A percentile compares a stretch with the other conserved stretches of the same genome.
These are phyloP conservation scores for Lepiota brunneoincarnata DNA, from an alignment of 768 basidiomycete genomes.

Conservation along the genomic window DNA sequence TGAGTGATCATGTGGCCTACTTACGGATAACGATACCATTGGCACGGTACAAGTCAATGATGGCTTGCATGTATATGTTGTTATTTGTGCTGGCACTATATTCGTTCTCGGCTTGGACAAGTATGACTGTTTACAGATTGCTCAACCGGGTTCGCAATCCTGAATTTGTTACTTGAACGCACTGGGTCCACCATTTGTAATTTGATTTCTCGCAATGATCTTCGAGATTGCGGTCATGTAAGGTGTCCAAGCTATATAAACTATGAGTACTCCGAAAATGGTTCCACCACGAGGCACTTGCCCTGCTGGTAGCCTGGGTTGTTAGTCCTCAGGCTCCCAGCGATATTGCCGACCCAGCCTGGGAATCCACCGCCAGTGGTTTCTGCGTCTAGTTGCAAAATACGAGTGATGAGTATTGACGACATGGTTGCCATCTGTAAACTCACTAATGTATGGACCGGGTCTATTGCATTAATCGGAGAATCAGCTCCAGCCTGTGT, in stretches of 20 bases:
- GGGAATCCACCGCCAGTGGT: conserved; percentile 58
- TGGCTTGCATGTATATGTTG: conserved; percentile 48
- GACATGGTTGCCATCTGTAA: background rate
- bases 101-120: conserved; percentile 56
- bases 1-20: conserved; percentile 14
- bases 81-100: conserved; percentile 40
- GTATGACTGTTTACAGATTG: conserved; percentile 33
- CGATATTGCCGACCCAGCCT: conserved; percentile 56
- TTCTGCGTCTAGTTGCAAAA: conserved; percentile 33
- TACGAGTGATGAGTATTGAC: background rate
- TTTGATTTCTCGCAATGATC: conserved; percentile 52
- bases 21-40: conserved; percentile 47
- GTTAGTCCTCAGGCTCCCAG: conserved; percentile 46
- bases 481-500: background rate
- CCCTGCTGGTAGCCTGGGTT: conserved; percentile 46
- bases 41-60: conserved; percentile 41
- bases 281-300: conserved; percentile 12
- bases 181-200: conserved; percentile 60
- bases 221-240: conserved; percentile 51
- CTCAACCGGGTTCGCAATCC: background rate
- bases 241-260: conserved; percentile 45
- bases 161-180: conserved; percentile 15
- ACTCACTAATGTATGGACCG: conserved; percentile 51
- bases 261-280: background rate
- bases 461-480: conserved; percentile 27